Conservation (phyloP, 768 basidiomycete genomes). For the Piloderma croceum region DNA sequence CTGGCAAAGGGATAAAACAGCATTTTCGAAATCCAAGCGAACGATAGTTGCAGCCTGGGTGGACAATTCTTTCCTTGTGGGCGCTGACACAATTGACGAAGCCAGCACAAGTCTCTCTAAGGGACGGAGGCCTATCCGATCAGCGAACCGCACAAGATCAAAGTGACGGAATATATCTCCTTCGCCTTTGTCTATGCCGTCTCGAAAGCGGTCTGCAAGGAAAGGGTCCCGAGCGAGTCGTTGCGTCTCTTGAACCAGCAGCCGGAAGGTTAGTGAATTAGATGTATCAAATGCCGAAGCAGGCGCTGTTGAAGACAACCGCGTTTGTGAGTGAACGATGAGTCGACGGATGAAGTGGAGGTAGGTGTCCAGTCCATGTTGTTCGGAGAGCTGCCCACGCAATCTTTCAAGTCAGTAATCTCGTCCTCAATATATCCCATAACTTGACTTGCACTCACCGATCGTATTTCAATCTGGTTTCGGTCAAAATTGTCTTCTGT, state of each 20-base stretch:
- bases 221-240: slow-evolving; percentile 87
- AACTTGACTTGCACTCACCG: too few species aligned
- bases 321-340: slow-evolving; percentile 79
- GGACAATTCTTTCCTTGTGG: slow-evolving; percentile 53
- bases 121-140: slow-evolving; percentile 74
- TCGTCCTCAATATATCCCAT: too few species aligned
- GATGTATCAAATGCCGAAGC: slow-evolving; percentile 69
- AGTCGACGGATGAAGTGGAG: slow-evolving; percentile 96
- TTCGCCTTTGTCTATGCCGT: slow-evolving; percentile 84
- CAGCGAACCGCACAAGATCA: slow-evolving; percentile 76
- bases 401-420: too few species aligned
- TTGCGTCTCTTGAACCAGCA: slow-evolving; percentile 83
- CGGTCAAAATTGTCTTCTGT: slow-evolving; percentile 96
- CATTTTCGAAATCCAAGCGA: slow-evolving; percentile 75
- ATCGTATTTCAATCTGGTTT: slow-evolving; percentile 91
- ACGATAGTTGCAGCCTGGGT: slow-evolving; percentile 60
- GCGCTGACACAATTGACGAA: slow-evolving; percentile 63
- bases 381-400: slow-evolving; percentile 76
- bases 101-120: slow-evolving; percentile 76
- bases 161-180: slow-evolving; percentile 80
- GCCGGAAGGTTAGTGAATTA: slow-evolving; percentile 72
- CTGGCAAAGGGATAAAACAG: slow-evolving; percentile 68
- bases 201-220: slow-evolving; percentile 85
- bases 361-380: slow-evolving; percentile 96
- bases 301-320: slow-evolving; percentile 54